Base-by-base conservation (phyloP, 2,329 filamentous ascomycete genomes). In the Claviceps purpurea region DNA sequence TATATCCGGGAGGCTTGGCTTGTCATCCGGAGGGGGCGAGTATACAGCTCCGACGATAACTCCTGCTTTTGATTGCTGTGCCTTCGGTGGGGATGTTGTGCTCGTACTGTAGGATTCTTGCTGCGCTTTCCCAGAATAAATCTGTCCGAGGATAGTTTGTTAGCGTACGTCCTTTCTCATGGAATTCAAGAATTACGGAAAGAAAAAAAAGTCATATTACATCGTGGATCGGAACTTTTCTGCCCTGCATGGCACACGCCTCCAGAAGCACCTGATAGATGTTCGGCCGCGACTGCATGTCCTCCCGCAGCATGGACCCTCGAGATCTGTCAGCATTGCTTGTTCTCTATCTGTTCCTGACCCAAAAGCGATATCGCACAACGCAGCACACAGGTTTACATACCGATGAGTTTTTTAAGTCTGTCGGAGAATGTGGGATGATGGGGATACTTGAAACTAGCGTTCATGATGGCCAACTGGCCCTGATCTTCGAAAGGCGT, bases 401-500 rank as follows among this genome's bases (percentile, higher is more conserved):
- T 62, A 95, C 89, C 86, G 64, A 97, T 97, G 42, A 98, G 73
- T 61, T 84, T 82, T 73, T 96, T 96, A 52, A 96, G 70, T 52
- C 85, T 81, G 59, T 95, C 87, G 0, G 93, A 96, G 65, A 98
- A 98, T 18, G 79, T 73, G 30, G 93, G 93, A 62, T 96, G 89
- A 54, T 77, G 80, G 5, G 91, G 93, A 61, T 88, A 98, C 62
- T 87, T 90, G 76, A 88, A 97, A 67, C 82, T 94, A 49, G 93
- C 93, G 64, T 97, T 97, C 55, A 98, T 72, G 57, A 98, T 98
- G 13, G 93, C 93, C 73, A 97, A 87, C 71, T 96, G 91, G 26
- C 93, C 93, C 64, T 95, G 89, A 57, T 97, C 91, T 70, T 98
- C 93, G 62, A 98, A 98, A 0, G 93, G 93, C 5, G 93, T 98